A percentile compares a stretch with the other conserved stretches of the same genome.
Evolutionary conservation across 768 basidiomycete genomes (phyloP).

Genomic region (Piloderma croceum): DNA sequence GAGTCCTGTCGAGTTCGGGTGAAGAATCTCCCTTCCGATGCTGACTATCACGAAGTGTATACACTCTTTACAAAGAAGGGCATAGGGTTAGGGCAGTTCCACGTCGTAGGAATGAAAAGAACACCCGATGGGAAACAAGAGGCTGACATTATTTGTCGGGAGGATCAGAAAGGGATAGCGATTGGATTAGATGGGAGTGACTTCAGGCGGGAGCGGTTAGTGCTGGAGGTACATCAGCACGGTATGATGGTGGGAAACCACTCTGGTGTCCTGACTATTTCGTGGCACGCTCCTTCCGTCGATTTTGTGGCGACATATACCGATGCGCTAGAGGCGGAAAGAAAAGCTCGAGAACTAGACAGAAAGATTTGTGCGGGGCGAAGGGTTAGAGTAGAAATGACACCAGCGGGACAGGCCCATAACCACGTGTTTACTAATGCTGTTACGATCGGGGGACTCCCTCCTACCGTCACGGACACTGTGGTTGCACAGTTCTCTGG

Average conservation of each 20-base stretch:
- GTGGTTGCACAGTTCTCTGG: constrained; percentile 28
- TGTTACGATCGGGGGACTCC: constrained; percentile 41
- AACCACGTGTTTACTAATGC: constrained; percentile 25
- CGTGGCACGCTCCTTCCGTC: constrained; percentile 46
- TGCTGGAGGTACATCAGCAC: constrained; percentile 38
- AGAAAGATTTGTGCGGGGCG: constrained; percentile 32
- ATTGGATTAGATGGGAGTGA: constrained; percentile 42
- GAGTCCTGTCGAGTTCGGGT: constrained; percentile 46
- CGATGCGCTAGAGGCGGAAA: constrained; percentile 25
- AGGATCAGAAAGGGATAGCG: constrained; percentile 37
- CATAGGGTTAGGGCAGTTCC: constrained; percentile 28
- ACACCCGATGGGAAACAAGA: constrained; percentile 27
- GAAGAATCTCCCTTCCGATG: constrained; percentile 38
- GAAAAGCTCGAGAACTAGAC: constrained; percentile 34
- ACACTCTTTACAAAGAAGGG: constrained; percentile 41
- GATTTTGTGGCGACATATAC: constrained; percentile 41
- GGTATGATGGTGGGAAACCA: constrained; percentile 26
- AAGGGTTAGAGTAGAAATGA: constrained; percentile 42
- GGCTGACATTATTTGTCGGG: constrained; percentile 39
- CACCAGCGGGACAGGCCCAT: constrained; percentile 26
- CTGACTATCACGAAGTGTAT: constrained; percentile 34
- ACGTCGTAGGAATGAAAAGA: constrained; percentile 28
- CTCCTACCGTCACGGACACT: constrained; percentile 18
- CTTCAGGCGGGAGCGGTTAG: constrained; percentile 38
- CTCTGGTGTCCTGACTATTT: constrained; percentile 39